Percentiles rank a stretch among this genome's conserved stretches.
phyloP scores from a whole-genome alignment of 441 rosid species.

The Populus hybrid region DNA sequence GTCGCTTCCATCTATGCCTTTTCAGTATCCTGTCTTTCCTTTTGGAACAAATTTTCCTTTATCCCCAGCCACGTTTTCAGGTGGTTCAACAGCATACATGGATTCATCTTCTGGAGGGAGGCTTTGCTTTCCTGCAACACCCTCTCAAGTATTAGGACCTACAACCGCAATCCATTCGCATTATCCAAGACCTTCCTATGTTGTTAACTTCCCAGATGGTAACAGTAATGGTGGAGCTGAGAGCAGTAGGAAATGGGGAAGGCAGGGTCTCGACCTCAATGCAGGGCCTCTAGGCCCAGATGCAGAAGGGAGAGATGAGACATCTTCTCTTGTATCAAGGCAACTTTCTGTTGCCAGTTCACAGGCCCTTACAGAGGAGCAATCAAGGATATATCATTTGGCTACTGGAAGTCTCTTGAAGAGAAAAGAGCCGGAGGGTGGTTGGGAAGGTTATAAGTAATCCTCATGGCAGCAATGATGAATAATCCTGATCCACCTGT shows the following conservation, averaged over 20 bases:
- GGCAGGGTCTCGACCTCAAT: conserved; percentile 42
- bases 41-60: conserved; percentile 38
- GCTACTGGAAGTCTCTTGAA: conserved; percentile 30
- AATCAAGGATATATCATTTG: conserved; percentile 32
- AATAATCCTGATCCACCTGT: conserved; percentile 38
- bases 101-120: conserved; percentile 39
- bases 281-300: conserved; percentile 42
- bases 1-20: conserved; percentile 32
- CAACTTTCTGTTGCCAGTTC: conserved; percentile 32
- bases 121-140: conserved; percentile 37
- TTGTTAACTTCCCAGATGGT: conserved; percentile 27
- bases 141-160: conserved; percentile 35
- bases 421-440: conserved; percentile 50
- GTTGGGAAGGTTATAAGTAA: conserved; percentile 45
- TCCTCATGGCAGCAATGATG: conserved; percentile 37
- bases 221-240: conserved; percentile 17
- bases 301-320: conserved; percentile 38
- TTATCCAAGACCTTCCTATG: conserved; percentile 34
- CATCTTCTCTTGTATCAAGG: conserved; percentile 22
- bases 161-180: conserved; percentile 31
- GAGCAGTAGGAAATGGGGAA: conserved; percentile 41
- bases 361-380: conserved; percentile 33
- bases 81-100: conserved; percentile 31
- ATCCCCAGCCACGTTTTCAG: conserved; percentile 33
- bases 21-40: conserved; percentile 40